Evolutionary conservation across 306 rosid genomes (phyloP), one percentile per base, ranked within the genome.

Genomic region (Pterocarpus santalinus): DNA sequence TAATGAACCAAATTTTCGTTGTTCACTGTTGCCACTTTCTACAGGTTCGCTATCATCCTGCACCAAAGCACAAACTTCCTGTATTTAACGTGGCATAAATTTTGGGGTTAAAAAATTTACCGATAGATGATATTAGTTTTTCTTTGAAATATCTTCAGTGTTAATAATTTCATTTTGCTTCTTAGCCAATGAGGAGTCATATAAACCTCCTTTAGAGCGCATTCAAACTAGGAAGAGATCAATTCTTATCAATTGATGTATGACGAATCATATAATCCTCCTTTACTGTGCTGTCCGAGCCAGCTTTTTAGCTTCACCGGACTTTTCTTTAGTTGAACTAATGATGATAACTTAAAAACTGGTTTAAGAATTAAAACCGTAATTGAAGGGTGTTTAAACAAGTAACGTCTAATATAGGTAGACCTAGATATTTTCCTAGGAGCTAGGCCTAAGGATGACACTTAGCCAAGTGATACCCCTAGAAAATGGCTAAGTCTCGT

Each of bases 201-300:
- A 91, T 82, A 95, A 93, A 86, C 99, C 99, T 81, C 92, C 99
- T 80, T 65, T 85, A 72, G 99, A 95, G 81, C 91, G 87, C 85
- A 95, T 95, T 72, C 99, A 98, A 77, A 84, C 51, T 94, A 95
- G 87, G 99, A 95, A 88, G 98, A 93, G 85, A 82, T 93, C 39
- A 91, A 89, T 85, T 82, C 93, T 51, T 90, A 95, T 85, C 93
- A 95, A 73, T 85, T 91, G 87, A 88, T 90, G 98, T 86, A 62
- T 63, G 94, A 91, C 58, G 98, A 95, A 91, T 39, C 98, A 98
- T 28, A 91, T 91, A 65, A 90, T 91, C 81, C 89, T 93, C 60
- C 99, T 98, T 15, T 95, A 80, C 17, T 76, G 52, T 84, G 72
- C n/a, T 32, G 72, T 67, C 30, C 8, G 7, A 17, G 36, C 43